These are phyloP conservation scores for Cucumis cinereus DNA, from an alignment of 306 rosid genomes.

Conservation along the genomic window DNA sequence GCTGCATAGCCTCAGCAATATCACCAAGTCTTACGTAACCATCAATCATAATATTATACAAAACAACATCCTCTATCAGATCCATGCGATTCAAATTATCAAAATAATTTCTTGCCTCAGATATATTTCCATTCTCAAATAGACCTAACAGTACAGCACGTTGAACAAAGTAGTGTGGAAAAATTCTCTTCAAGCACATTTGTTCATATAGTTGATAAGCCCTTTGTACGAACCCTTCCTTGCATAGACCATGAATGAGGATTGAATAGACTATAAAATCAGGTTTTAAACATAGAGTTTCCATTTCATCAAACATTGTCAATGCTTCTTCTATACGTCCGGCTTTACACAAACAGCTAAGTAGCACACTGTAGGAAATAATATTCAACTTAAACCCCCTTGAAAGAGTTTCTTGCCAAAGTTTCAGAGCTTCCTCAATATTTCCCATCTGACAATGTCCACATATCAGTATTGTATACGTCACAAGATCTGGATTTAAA, in stretches of 20 bases:
- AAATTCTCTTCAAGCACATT: slow-evolving; percentile 27
- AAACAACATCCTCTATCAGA: slow-evolving; percentile 19
- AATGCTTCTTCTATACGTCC: slow-evolving; percentile 31
- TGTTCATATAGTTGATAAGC: slow-evolving; percentile 27
- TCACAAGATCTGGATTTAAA: slow-evolving; percentile 27
- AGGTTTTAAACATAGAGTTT: slow-evolving; percentile 24
- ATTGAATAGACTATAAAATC: slow-evolving; percentile 34
- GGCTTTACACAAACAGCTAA: slow-evolving; percentile 37
- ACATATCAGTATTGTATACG: slow-evolving; percentile 33
- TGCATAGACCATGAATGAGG: slow-evolving; percentile 37
- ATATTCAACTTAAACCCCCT: slow-evolving; percentile 25
- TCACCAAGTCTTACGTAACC: slow-evolving; percentile 28
- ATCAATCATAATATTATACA: slow-evolving; percentile 41
- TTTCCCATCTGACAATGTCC: slow-evolving; percentile 34
- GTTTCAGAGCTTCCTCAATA: slow-evolving; percentile 32
- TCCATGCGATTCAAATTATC: slow-evolving; percentile 10
- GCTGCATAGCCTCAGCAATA: slow-evolving; percentile 19
- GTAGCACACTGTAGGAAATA: slow-evolving; percentile 26
- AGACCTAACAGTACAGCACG: slow-evolving; percentile 28
- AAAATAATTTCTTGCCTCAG: slow-evolving; percentile 37
- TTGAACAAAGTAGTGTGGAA: slow-evolving; percentile 25
- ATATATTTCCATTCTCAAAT: slow-evolving; percentile 21
- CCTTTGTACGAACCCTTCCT: slow-evolving; percentile 30
- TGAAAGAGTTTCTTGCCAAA: slow-evolving; percentile 28
- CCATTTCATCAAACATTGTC: slow-evolving; percentile 31